These are phyloP conservation scores for Fusarium stilboides DNA, from an alignment of 2,329 filamentous ascomycete genomes.

Conservation along the genomic window DNA sequence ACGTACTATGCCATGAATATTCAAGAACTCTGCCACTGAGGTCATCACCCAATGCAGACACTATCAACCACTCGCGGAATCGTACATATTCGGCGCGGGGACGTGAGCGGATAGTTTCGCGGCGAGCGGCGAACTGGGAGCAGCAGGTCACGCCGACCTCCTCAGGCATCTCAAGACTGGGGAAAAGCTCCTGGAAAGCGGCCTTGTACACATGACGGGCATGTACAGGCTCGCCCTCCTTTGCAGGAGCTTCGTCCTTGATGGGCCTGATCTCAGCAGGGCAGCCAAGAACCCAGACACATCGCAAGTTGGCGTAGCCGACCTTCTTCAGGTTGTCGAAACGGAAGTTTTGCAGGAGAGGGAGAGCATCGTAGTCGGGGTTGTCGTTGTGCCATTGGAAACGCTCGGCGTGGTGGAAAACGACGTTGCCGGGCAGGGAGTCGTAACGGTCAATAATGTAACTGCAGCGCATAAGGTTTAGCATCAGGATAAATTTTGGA, in stretches of 20 bases:
- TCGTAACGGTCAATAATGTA: conserved; percentile 67
- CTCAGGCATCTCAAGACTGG: conserved; percentile 60
- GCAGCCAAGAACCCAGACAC: conserved; percentile 72
- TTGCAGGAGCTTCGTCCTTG: conserved; percentile 56
- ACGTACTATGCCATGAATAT: conserved; percentile 76
- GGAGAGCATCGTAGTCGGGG: conserved; percentile 68
- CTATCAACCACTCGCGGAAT: conserved; percentile 73
- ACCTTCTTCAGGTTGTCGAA: conserved; percentile 65
- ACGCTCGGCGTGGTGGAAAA: conserved; percentile 65
- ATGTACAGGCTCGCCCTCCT: conserved; percentile 53
- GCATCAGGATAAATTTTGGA: background rate
- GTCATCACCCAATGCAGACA: conserved; percentile 67
- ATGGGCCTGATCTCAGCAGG: conserved; percentile 63
- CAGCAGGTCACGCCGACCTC: conserved; percentile 73
- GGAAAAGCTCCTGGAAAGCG: conserved; percentile 61
- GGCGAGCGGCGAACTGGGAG: conserved; percentile 75
- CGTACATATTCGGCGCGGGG: conserved; percentile 68
- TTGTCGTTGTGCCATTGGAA: conserved; percentile 70
- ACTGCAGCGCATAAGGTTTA: conserved; percentile 42
- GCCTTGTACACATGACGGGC: conserved; percentile 60
- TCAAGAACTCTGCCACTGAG: conserved; percentile 74
- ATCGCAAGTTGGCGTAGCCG: conserved; percentile 74
- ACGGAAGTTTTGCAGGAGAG: conserved; percentile 64
- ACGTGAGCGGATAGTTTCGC: conserved; percentile 64
- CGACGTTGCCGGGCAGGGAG: conserved; percentile 59